A percentile compares a stretch with the other conserved stretches of the same genome.
phyloP scores from a whole-genome alignment of 1,284 basidiomycete genomes.

The Apiotrichum gamsii region DNA sequence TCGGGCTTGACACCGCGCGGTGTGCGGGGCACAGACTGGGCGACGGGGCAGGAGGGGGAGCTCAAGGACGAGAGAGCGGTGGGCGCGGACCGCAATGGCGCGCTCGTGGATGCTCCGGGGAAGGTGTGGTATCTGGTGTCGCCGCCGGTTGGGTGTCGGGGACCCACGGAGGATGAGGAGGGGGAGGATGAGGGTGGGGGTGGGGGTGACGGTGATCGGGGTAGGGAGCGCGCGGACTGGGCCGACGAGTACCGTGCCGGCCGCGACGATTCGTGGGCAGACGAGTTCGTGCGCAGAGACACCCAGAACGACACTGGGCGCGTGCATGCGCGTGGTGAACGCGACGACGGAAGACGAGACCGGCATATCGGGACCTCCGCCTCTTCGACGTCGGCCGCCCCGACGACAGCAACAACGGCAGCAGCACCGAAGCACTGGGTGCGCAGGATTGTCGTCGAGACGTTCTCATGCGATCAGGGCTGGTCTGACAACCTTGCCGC shows the following conservation, averaged over 20 bases:
- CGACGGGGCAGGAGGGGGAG: conserved; percentile 27
- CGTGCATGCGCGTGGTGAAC: no score
- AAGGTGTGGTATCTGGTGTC: conserved; percentile 32
- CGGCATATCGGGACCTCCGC: no score
- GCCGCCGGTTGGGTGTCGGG: conserved; percentile 26
- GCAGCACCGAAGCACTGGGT: conserved; percentile 13
- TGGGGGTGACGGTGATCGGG: no score
- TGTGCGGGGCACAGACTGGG: conserved; percentile 10
- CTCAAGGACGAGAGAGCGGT: conserved; percentile 3
- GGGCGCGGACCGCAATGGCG: conserved; percentile 9
- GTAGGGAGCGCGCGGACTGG: no score
- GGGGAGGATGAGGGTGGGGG: neutral
- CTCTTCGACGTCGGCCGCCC: no score
- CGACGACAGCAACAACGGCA: no score
- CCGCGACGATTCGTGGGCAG: no score
- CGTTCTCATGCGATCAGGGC: conserved; percentile 37
- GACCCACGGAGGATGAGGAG: conserved; percentile 1
- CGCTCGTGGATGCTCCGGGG: conserved; percentile 21
- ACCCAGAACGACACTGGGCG: no score
- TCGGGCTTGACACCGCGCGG: conserved; percentile 11
- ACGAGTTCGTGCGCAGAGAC: no score
- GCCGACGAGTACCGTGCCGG: no score
- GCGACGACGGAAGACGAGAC: no score
- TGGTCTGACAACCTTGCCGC: conserved; percentile 22
- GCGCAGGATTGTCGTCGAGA: conserved; percentile 28